A percentile compares a stretch with the other conserved stretches of the same genome.
These are phyloP conservation scores for Trypanosoma conorhini DNA, from an alignment of 208 protist species.

Conservation along the genomic window DNA sequence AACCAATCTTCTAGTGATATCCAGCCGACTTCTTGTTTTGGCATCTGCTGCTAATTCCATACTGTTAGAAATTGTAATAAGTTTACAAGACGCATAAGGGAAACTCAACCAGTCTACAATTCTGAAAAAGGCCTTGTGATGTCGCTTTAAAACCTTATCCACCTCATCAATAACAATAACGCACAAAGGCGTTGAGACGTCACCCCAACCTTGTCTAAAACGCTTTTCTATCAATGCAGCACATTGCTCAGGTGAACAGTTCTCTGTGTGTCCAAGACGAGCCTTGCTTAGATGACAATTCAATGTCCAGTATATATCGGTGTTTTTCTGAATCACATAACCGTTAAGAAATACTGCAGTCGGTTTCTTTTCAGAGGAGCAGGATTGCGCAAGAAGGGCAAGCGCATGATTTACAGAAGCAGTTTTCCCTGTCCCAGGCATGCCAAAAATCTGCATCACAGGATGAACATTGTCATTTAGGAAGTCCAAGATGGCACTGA, in stretches of 20 bases:
- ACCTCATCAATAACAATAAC: conserved; percentile 91
- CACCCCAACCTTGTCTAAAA: conserved; percentile 74
- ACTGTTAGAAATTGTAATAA: conserved; percentile 89
- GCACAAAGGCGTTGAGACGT: conserved; percentile 38
- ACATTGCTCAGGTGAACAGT: conserved; percentile 61
- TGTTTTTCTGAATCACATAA: conserved; percentile 86
- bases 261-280: conserved; percentile 50
- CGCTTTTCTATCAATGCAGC: conserved; percentile 75
- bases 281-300: conserved; percentile 72
- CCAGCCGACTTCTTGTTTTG: conserved; percentile 82
- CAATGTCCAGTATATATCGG: conserved; percentile 88
- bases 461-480: conserved; percentile 61
- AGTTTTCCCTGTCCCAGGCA: conserved; percentile 91
- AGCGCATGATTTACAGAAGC: conserved; percentile 80
- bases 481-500: conserved; percentile 65
- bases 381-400: conserved; percentile 39
- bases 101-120: conserved; percentile 88
- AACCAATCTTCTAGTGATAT: conserved; percentile 80
- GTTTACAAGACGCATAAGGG: conserved; percentile 77
- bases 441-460: conserved; percentile 90
- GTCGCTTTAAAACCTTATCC: conserved; percentile 82
- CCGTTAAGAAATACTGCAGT: conserved; percentile 90
- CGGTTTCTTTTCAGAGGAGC: conserved; percentile 34
- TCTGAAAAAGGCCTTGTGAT: conserved; percentile 80
- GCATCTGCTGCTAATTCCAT: conserved; percentile 87